Evolutionary conservation across 78 protist genomes (phyloP), one percentile per base, ranked within the genome.

Genomic region (Dictyostelium brefeldianum): DNA sequence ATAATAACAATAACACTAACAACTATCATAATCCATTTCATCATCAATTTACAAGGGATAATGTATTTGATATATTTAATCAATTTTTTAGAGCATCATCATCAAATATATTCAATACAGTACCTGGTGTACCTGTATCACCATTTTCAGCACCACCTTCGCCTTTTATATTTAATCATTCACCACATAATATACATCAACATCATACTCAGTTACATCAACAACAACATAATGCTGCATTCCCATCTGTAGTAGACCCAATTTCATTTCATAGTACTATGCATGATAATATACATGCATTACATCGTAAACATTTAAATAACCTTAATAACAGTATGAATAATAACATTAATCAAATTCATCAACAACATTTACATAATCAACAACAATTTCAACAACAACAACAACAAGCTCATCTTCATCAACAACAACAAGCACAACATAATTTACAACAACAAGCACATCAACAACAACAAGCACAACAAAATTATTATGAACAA

Each of bases 51-150:
- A 20, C 36, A 48, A 3, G 59, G 36, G 8, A 31, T 1, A 17
- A 82, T 82, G 29, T 82, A 54, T 29, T 59, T 56, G 46, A 53
- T 25, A 41, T 85, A 15, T 75, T 85, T 85, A n/a, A 56, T 31
- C 50, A 73, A 12, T 53, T 51, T 22, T 77, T 77, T 53, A 77
- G 41, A 77, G 14, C 62, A 2, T 5, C 48, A 22, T 41, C 78
- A 14, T 41, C 78, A 17, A 18, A 18, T 22, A 12, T 41, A 20
- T 70, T 70, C 41, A n/a, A 27, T 12, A 4, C n/a, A 12, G 5
- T 27, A 4, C 20, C 36, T 0, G 20, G 31, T 20, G 14, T 20
- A 70, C 51, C 51, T 70, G 69, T 9, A 59, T 41, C 78, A 12
- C 47, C 78, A 22, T 41, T 27, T 10, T 18, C 50, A 17, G 10